Conservation (phyloP, 176 grass and related monocot species). For the Panicum miliaceum region DNA sequence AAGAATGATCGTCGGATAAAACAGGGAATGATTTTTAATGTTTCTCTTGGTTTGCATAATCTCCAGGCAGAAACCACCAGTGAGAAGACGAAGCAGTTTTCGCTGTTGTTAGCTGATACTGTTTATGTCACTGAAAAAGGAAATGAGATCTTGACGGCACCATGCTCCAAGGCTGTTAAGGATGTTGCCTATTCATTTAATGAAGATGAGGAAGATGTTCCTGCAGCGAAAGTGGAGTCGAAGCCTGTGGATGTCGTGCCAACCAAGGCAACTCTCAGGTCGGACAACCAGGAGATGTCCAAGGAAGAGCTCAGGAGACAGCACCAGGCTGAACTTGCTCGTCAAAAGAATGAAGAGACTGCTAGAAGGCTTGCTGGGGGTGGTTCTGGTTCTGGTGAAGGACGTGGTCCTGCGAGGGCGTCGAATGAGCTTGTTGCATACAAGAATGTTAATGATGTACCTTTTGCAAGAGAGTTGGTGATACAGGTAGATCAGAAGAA, state of each 20-base stretch:
- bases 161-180: constrained; percentile 78
- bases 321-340: constrained; percentile 87
- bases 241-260: constrained; percentile 33
- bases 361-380: constrained; percentile 68
- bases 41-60: constrained; percentile 92
- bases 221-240: constrained; percentile 10
- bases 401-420: constrained; percentile 47
- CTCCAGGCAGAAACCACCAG: constrained; percentile 69
- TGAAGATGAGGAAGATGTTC: constrained; percentile 65
- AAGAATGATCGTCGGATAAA: constrained; percentile 75
- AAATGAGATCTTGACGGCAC: constrained; percentile 62
- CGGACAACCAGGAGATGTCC: constrained; percentile 80
- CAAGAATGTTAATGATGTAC: constrained; percentile 79
- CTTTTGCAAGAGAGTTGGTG: constrained; percentile 61
- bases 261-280: constrained; percentile 71
- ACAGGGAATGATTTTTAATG: constrained; percentile 85
- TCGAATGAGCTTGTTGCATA: constrained; percentile 83
- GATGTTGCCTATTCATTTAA: constrained; percentile 75
- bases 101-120: constrained; percentile 81
- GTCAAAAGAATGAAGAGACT: constrained; percentile 87
- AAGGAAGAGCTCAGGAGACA: constrained; percentile 88
- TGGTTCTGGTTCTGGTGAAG: constrained; percentile 64
- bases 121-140: constrained; percentile 65
- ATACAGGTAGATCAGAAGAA: constrained; percentile 92
- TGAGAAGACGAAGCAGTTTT: constrained; percentile 83